These are phyloP conservation scores for Monotropa hypopitys DNA, from an alignment of 179 eudicot species.

Conservation along the genomic window DNA sequence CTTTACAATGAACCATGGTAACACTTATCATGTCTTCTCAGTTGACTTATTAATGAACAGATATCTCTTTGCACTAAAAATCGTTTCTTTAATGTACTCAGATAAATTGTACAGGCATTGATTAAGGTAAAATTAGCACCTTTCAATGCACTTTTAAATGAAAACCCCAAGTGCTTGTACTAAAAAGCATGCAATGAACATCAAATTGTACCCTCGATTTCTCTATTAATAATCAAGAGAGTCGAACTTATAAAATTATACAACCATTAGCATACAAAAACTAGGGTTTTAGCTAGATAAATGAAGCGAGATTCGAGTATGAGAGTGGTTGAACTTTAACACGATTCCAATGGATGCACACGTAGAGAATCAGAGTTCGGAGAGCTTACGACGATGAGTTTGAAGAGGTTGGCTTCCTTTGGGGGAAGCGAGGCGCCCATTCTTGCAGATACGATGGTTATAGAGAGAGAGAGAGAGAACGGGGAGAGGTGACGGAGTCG, in stretches of 20 bases:
- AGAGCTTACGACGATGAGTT: conserved; percentile 75
- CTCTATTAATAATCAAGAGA: not conserved
- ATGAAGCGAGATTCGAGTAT: not conserved
- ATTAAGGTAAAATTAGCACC: not conserved
- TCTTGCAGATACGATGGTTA: conserved; percentile 9
- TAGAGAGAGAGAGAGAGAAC: conserved; percentile 5
- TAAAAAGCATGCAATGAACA: too few species aligned
- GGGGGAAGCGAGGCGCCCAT: conserved; percentile 93
- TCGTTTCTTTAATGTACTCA: not conserved
- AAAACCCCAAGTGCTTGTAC: not conserved
- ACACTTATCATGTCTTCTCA: not conserved
- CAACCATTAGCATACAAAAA: not conserved
- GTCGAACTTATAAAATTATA: not conserved
- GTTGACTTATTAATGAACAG: not conserved
- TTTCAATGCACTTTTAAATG: not conserved
- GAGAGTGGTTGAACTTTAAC: not conserved
- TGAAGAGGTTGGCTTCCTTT: conserved; percentile 91
- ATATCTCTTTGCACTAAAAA: not conserved
- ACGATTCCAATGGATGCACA: not conserved
- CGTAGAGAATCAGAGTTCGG: not conserved
- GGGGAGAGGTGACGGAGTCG: not conserved
- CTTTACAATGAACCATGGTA: not conserved
- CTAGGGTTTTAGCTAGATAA: conserved; percentile 15
- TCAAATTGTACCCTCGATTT: not conserved
- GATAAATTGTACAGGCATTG: not conserved